These are phyloP conservation scores for Helianthus tuberosus DNA, from an alignment of 129 eudicot genomes.

Conservation along the genomic window DNA sequence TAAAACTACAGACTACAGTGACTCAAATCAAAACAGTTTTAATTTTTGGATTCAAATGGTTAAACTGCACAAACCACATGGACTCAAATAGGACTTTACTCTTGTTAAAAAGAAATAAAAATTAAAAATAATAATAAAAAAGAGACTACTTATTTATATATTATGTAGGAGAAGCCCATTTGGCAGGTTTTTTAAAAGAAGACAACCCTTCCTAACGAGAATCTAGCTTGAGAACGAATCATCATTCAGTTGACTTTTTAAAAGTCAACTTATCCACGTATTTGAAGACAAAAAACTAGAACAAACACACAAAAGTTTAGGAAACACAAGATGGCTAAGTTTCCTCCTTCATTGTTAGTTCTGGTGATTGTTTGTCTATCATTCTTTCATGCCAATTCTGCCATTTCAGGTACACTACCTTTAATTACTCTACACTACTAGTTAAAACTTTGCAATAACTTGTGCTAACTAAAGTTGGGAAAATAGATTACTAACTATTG, in stretches of 20 bases:
- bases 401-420: conserved; percentile 14
- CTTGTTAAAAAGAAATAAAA: neutral
- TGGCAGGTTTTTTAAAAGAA: neutral
- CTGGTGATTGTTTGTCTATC: conserved; percentile 18
- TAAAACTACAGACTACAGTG: too few relatives aligned
- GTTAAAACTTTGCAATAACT: neutral
- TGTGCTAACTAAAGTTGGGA: neutral
- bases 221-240: conserved; percentile 25
- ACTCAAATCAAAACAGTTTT: too few relatives aligned
- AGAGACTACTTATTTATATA: neutral
- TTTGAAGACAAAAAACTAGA: conserved; percentile 18
- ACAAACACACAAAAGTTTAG: conserved; percentile 11
- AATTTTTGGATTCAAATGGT: too few relatives aligned
- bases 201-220: conserved; percentile 27
- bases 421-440: neutral
- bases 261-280: conserved; percentile 19
- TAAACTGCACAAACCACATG: too few relatives aligned
- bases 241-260: neutral
- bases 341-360: conserved; percentile 14
- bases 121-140: neutral
- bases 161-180: conserved; percentile 3
- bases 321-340: conserved; percentile 28
- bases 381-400: conserved; percentile 14
- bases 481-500: conserved; percentile 1
- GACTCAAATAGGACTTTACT: too few relatives aligned